Conservation (phyloP, 2,329 filamentous ascomycete genomes). For the Penicillium capsulatum region DNA sequence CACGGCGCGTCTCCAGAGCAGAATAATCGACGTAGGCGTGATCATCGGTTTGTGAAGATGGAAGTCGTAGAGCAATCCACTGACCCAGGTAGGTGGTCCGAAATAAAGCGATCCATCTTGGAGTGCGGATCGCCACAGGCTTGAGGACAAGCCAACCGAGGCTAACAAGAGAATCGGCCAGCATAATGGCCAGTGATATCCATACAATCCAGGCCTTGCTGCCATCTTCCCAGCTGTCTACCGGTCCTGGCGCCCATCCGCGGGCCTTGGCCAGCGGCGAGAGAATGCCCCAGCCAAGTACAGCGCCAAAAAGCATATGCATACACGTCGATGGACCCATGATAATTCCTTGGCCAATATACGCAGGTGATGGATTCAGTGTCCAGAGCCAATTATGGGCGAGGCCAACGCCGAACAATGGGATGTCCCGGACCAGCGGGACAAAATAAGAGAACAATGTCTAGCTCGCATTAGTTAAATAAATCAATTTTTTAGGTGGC, state of each 20-base stretch:
- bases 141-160: constrained; percentile 71
- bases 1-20: constrained; percentile 18
- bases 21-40: constrained; percentile 33
- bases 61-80: constrained; percentile 24
- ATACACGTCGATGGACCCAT: constrained; percentile 95
- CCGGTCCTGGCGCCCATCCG: constrained; percentile 84
- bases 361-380: constrained; percentile 92
- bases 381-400: constrained; percentile 89
- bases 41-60: constrained; percentile 11
- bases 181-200: constrained; percentile 93
- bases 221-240: constrained; percentile 83
- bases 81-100: constrained; percentile 28
- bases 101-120: constrained; percentile 30
- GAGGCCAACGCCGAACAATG: constrained; percentile 71
- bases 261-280: constrained; percentile 80
- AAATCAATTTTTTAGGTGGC: too few relatives aligned
- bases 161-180: constrained; percentile 86
- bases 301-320: constrained; percentile 88
- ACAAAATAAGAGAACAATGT: constrained; percentile 88
- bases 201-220: constrained; percentile 99
- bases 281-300: constrained; percentile 84
- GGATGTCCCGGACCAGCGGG: constrained; percentile 77
- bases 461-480: too few relatives aligned
- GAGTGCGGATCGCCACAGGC: constrained; percentile 53
- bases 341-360: constrained; percentile 95